phyloP scores from a whole-genome alignment of 495 filamentous ascomycete species.

The Penicillium longicatenatum region DNA sequence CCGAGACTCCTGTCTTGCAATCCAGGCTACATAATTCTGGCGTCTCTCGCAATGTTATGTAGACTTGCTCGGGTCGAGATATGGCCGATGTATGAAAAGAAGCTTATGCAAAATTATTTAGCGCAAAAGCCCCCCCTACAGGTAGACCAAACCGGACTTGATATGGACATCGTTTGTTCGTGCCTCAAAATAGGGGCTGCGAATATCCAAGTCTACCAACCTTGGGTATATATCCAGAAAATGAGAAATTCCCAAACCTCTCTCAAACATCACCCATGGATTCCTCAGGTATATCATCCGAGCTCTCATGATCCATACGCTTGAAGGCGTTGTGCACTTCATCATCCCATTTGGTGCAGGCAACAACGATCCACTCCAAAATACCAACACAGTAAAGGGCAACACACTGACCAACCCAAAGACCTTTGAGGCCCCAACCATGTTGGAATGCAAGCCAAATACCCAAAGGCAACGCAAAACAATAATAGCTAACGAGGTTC shows the following conservation, averaged over 20 bases:
- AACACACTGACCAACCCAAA: conserved; percentile 91
- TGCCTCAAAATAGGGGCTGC: too few species aligned
- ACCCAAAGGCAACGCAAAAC: conserved; percentile 78
- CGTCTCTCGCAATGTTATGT: too few species aligned
- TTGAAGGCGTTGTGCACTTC: conserved; percentile 77
- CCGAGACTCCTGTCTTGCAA: too few species aligned
- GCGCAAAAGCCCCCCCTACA: too few species aligned
- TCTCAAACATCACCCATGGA: not conserved
- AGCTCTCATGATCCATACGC: conserved; percentile 59
- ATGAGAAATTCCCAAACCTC: not conserved
- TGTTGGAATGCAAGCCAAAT: conserved; percentile 81
- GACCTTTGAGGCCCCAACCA: conserved; percentile 80
- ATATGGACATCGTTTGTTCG: too few species aligned
- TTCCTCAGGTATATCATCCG: not conserved
- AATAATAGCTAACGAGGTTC: conserved; percentile 87
- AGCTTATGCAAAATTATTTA: too few species aligned
- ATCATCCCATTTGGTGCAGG: conserved; percentile 73
- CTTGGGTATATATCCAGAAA: not conserved
- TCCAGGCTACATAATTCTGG: too few species aligned
- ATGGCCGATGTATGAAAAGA: too few species aligned
- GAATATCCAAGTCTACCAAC: not conserved
- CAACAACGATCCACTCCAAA: conserved; percentile 81
- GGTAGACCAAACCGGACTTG: too few species aligned
- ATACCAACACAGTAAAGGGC: conserved; percentile 81
- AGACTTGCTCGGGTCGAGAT: too few species aligned